Percentiles rank a stretch among this genome's conserved stretches.
These are phyloP conservation scores for Nepenthes gracilis DNA, from an alignment of 148 eudicot genomes.

Conservation along the genomic window DNA sequence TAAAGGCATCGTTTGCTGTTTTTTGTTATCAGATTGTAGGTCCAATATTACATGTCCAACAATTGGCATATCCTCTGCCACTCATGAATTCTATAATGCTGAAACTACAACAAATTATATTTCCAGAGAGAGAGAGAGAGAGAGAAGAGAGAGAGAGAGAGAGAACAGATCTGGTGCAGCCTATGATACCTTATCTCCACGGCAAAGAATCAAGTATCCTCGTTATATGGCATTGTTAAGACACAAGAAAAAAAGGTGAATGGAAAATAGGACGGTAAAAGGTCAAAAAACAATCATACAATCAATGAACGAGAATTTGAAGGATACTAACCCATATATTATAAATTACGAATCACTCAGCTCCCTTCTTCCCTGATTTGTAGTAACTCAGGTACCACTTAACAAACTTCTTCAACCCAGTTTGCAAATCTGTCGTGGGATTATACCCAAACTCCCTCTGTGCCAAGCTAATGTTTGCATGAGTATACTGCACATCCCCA, in stretches of 20 bases:
- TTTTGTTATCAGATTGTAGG: neutral
- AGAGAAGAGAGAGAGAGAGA: neutral
- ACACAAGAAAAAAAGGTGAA: no score
- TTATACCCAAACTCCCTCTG: conserved; percentile 67
- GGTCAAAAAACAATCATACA: no score
- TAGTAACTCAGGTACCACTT: conserved; percentile 69
- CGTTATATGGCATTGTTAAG: no score
- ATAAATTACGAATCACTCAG: no score
- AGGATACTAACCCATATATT: no score
- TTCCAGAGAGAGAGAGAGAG: conserved; percentile 1
- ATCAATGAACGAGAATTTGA: no score
- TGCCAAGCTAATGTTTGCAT: conserved; percentile 70
- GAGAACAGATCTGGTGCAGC: conserved; percentile 3
- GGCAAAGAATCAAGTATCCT: neutral
- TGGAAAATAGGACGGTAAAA: no score
- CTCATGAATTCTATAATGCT: conserved; percentile 7
- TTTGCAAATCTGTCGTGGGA: conserved; percentile 63
- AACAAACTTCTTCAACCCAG: conserved; percentile 73
- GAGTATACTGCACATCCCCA: conserved; percentile 73
- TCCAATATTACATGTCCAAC: neutral
- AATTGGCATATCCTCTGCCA: conserved; percentile 3
- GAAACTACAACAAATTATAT: conserved; percentile 9
- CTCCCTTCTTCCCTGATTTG: conserved; percentile 38
- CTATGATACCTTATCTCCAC: conserved; percentile 4
- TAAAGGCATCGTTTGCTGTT: no score